Evolutionary conservation across 192 early-diverging fungal species (phyloP), one percentile per base, ranked within the genome.

Genomic region (Obelidium mucronatum): DNA sequence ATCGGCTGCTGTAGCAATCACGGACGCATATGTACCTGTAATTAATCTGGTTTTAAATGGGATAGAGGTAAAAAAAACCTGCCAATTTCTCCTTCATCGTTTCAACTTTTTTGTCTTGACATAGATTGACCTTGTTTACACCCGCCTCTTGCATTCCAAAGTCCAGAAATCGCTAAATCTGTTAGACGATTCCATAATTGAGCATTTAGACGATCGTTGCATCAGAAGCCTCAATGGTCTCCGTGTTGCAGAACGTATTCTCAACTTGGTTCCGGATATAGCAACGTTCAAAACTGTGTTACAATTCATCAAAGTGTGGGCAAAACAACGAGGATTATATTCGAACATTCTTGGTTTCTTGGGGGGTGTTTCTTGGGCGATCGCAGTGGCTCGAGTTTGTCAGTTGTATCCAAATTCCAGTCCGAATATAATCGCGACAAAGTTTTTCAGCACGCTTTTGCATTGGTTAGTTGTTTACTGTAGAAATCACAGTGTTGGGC

Each of bases 301-400:
- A 36, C 86, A 96, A n/a, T 95, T 92, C 77, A 90, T 99, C 58
- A 99, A 99, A 84, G 75, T 95, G 53, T 99, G 97, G 97, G 97
- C 97, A 42, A 96, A 97, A 79, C 88, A 83, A 34, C 89, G 94
- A n/a, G 95, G 92, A 0, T 88, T 99, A 48, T 99, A 96, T 80
- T 95, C 95, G 3, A 99, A 99, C 80, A 92, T 96, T 2, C 89
- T 97, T 89, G 97, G 97, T n/a, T 99, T 97, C 79, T 87, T 99
- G 81, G 97, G 97, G 59, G 97, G 97, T 79, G 94, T 99, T 52
- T 94, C 96, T 2, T 99, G 97, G 97, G 96, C 97, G 2, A 97
- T 99, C 91, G 81, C 95, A 13, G 94, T 97, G 19, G 97, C 96
- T 24, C 81, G 95, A 42, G 91, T 97, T 26, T 97, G 95, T 79